Evolutionary conservation across 2,329 filamentous ascomycete species (phyloP).

Genomic region (Helotiales sp.): DNA sequence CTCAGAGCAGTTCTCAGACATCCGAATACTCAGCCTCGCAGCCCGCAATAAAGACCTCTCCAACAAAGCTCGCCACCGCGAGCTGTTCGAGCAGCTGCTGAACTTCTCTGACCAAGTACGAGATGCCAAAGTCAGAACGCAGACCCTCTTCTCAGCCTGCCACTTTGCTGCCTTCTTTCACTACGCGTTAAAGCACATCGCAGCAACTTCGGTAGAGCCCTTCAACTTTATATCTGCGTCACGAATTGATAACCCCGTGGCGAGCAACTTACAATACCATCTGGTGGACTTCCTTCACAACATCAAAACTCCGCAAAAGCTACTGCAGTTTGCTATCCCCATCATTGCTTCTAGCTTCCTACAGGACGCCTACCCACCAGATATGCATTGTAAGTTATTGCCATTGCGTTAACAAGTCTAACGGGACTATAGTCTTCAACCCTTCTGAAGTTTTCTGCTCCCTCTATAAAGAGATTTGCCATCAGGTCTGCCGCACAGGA

Average conservation of each 20-base stretch:
- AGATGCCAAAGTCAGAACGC: conserved; percentile 17
- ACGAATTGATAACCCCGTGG: conserved; percentile 21
- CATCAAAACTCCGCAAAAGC: conserved; percentile 16
- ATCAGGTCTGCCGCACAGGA: conserved; percentile 22
- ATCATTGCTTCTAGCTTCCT: conserved; percentile 33
- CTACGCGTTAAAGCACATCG: conserved; percentile 17
- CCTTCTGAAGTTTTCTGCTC: conserved; percentile 24
- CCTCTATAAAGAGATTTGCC: conserved; percentile 22
- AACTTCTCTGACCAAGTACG: conserved; percentile 29
- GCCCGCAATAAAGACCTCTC: conserved; percentile 23
- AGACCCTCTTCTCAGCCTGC: conserved; percentile 27
- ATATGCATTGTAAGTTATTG: conserved; percentile 34
- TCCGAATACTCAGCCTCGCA: conserved; percentile 22
- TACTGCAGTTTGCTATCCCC: conserved; percentile 15
- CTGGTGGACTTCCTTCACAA: conserved; percentile 20
- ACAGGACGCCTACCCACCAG: conserved; percentile 32
- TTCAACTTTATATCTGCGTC: conserved; percentile 30
- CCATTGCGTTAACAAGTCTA: background rate
- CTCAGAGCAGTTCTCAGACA: conserved; percentile 25
- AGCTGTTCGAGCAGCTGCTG: conserved; percentile 24
- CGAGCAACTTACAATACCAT: conserved; percentile 23
- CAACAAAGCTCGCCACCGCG: conserved; percentile 25
- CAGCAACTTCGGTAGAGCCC: conserved; percentile 14
- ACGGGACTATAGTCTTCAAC: conserved; percentile 17
- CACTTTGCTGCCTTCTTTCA: conserved; percentile 28